Evolutionary conservation across 352 stramenopile genomes (phyloP), one percentile per base, ranked within the genome.

Genomic region (Phytophthora ohioensis): DNA sequence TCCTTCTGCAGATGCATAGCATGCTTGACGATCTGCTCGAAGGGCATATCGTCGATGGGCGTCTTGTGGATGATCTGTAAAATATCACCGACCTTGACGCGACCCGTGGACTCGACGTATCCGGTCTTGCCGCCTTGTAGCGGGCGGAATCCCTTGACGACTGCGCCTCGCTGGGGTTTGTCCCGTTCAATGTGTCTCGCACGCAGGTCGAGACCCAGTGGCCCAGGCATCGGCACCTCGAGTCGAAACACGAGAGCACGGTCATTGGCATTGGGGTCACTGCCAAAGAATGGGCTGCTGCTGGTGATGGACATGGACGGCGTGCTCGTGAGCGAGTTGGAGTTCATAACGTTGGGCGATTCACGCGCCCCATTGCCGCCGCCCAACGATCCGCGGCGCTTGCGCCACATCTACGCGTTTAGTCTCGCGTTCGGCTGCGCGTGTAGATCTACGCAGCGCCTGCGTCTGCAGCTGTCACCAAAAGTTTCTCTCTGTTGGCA

Each of bases 21-120:
- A 61, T 92, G 82, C 47, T 88, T 83, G 8, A 95, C 87, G 63
- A 95, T 95, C 62, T 90, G 79, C 12, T 95, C 88, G 51, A 95
- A 95, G 21, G 87, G 85, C 73, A 95, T 84, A 47, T 95, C 85
- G 58, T 95, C 88, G 13, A 95, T 87, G 11, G 76, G 66, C 8
- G 82, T 92, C 53, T 88, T 82, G 68, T 95, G 86, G 63, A 95
- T 91, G 51, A 92, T 72, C 71, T 93, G 78, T 21, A 94, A 54
- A 35, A 95, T 92, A 67, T 95, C 88, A 17, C 85, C 87, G 36
- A 89, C 74, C 34, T 90, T 90, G 38, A 94, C 88, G 51, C 88
- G 86, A 0, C 84, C 86, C 4, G 85, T 94, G 30, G 83, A 78
- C 70, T 95, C 88, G 30, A 95, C 83, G 57, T 87, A 95, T 0